These are phyloP conservation scores for Boletus reticulatus DNA, from an alignment of 768 basidiomycete genomes.

Conservation along the genomic window DNA sequence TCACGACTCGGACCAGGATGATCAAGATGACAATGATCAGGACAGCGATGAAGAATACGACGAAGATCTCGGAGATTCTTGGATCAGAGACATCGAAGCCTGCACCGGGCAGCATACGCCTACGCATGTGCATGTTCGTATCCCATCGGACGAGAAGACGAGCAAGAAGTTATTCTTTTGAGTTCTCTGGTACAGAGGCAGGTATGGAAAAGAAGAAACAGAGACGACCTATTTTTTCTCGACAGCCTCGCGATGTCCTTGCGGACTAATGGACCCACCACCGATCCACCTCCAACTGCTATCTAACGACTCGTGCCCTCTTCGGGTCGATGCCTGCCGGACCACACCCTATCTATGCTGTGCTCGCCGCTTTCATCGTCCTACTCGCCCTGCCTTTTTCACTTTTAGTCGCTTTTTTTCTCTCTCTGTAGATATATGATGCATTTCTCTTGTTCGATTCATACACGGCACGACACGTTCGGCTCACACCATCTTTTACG, in stretches of 20 bases:
- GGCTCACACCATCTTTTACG: constrained; percentile 10
- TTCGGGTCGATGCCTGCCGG: background rate
- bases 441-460: constrained; percentile 1
- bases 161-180: constrained; percentile 75
- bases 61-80: constrained; percentile 82
- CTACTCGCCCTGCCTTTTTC: background rate
- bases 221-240: background rate
- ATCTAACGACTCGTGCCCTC: too few relatives aligned
- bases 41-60: constrained; percentile 42
- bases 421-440: constrained; percentile 11
- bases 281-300: too few relatives aligned
- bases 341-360: background rate
- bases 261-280: constrained; percentile 7
- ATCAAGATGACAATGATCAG: constrained; percentile 17
- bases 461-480: background rate
- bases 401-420: background rate
- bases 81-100: constrained; percentile 72
- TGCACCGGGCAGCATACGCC: constrained; percentile 56
- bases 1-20: constrained; percentile 38
- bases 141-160: constrained; percentile 69
- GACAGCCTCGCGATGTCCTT: constrained; percentile 11
- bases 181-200: background rate
- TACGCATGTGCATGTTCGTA: constrained; percentile 71
- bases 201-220: background rate
- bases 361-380: background rate